Evolutionary conservation across 2,329 filamentous ascomycete species (phyloP), one percentile per base, ranked within the genome.

Genomic region (Alternaria sp.): DNA sequence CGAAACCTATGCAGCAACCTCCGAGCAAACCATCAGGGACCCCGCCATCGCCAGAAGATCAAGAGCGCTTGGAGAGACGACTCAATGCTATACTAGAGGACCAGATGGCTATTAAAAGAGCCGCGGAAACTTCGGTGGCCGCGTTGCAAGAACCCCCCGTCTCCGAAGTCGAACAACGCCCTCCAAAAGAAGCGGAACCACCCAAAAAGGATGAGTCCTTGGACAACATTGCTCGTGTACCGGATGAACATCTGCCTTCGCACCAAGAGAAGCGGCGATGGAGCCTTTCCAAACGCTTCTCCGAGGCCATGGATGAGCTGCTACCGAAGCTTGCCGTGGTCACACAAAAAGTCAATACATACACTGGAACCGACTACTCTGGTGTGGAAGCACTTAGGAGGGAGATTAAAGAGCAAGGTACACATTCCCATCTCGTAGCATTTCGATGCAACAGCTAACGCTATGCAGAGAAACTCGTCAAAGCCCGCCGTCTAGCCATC

Each of bases 291-390:
- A 87, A 86, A 67, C 82, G 84, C 54, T 86, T 95, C 74, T 86
- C 85, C 46, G 78, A 84, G 56, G 81, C 96, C 74, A 96, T 98
- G 91, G 95, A 99, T 80, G 88, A 91, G 63, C 77, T 97, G 21
- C 92, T 98, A 74, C 86, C 89, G 31, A 93, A 94, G 69, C 85
- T 96, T 44, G 90, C 97, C 64, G 85, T 90, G 51, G 93, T 93
- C 4, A 92, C 92, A 2, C 91, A 95, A 75, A 90, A 91, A 58
- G 86, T 99, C 78, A 99, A 97, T 78, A 92, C 93, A 71, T 86
- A 97, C 53, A 99, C 95, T 2, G 95, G 95, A 17, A 84, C 82
- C n/a, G 82, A 84, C 65, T 99, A 98, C 81, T 90, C 91, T 1
- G 88, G 90, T 41, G 98, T 99, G 76, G 93, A 97, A 77, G 82